Base-by-base conservation (phyloP, 2,329 filamentous ascomycete species). In the Microcera coccophila region DNA sequence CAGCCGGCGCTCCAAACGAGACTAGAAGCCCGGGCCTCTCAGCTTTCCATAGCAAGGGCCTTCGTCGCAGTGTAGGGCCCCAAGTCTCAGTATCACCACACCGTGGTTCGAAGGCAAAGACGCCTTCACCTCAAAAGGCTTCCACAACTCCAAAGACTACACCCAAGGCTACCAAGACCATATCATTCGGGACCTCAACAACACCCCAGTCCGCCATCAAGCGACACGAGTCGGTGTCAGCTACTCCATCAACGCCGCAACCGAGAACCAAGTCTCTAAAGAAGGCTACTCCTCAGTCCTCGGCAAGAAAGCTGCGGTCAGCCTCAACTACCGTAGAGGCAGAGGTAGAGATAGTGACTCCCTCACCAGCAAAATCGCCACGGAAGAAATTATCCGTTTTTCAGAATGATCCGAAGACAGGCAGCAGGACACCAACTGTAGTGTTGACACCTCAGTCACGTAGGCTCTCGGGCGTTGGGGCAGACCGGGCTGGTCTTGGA, bases 401-500 rank as follows among this genome's bases (percentile, higher is more conserved):
- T 53, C 74, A 74, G 19, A 69, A 75, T 31, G 70, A 79, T 56
- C 63, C 66, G 3, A 62, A 62, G 16, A 81, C 76, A 4, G 81
- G 81, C 3, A 60, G 71, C 24, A 73, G 74, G 15, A 84, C 81
- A 1, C 84, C 85, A 12, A 77, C 73, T 15, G 73, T 86, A 38
- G 66, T 86, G 11, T 62, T 88, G 5, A 85, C 65, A 14, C 65
- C 66, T 15, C 61, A 63, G 24, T 42, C 38, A 26, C 74, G 83
- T 20, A 71, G 73, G 34, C 76, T 83, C 14, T 85, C 84, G 12
- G 84, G 85, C 1, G 59, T 90, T 47, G 85, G 86, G 17, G 78
- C 80, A 48, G 86, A 88, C 54, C 79, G 78, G 50, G 69, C 76
- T 48, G 87, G 86, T 0, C 74, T 90, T 41, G 87, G 87, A 5